phyloP scores from a whole-genome alignment of 805 yeast genomes.

The Candida oleophila region DNA sequence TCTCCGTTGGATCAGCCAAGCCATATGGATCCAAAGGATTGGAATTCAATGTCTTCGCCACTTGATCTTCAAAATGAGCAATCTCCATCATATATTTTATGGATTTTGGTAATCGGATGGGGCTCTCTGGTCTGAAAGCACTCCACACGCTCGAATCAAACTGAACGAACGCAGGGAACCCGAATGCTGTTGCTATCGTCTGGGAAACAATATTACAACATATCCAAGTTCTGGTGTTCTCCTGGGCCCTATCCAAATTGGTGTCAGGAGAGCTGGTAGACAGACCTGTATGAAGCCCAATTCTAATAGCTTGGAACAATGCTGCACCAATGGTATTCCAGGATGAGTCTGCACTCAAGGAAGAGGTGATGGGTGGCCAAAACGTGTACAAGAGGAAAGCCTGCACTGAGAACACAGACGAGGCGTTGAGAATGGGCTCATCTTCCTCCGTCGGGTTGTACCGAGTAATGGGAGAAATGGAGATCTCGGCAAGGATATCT shows the following conservation, averaged over 20 bases:
- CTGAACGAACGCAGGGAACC: slow-evolving; percentile 89
- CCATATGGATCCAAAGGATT: slow-evolving; percentile 68
- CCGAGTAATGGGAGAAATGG: slow-evolving; percentile 86
- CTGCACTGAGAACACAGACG: slow-evolving; percentile 91
- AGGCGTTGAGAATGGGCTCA: slow-evolving; percentile 81
- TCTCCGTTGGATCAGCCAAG: slow-evolving; percentile 63
- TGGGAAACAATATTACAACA: slow-evolving; percentile 89
- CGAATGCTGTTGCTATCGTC: slow-evolving; percentile 86
- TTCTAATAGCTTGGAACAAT: slow-evolving; percentile 85
- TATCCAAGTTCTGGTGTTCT: slow-evolving; percentile 91
- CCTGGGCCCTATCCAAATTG: slow-evolving; percentile 54
- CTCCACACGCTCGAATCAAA: slow-evolving; percentile 70
- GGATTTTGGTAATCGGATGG: slow-evolving; percentile 49
- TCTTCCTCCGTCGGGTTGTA: slow-evolving; percentile 76
- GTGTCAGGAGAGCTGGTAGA: slow-evolving; percentile 36
- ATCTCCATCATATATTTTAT: slow-evolving; percentile 78
- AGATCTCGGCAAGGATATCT: slow-evolving; percentile 78
- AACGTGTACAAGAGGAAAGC: slow-evolving; percentile 84
- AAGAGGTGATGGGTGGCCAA: slow-evolving; percentile 96
- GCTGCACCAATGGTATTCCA: slow-evolving; percentile 97
- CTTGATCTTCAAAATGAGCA: slow-evolving; percentile 82
- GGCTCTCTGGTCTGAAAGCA: slow-evolving; percentile 49
- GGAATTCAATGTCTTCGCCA: slow-evolving; percentile 71
- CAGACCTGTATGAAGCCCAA: slow-evolving; percentile 65
- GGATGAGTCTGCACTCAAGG: slow-evolving; percentile 90